Conservation (phyloP, 2,329 filamentous ascomycete genomes). For the Paraphoma sp. region DNA sequence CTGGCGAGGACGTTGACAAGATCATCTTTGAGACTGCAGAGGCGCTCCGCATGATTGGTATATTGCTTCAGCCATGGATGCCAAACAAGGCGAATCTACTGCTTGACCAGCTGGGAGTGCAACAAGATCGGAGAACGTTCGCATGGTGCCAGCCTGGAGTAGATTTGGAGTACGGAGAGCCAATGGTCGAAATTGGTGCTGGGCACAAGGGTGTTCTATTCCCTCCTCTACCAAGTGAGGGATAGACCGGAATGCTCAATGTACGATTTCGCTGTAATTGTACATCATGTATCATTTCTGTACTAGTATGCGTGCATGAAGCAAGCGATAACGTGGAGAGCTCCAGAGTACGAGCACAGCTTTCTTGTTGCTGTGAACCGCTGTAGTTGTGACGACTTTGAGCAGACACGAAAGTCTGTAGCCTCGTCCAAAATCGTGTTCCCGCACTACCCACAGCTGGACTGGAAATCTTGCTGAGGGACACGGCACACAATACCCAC, state of each 20-base stretch:
- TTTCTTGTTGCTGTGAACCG: no score
- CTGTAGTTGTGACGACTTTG: no score
- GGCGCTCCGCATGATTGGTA: constrained; percentile 77
- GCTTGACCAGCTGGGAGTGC: constrained; percentile 80
- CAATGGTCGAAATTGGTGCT: constrained; percentile 49
- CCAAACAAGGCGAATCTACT: constrained; percentile 75
- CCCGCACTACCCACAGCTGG: no score
- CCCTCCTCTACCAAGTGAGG: constrained; percentile 47
- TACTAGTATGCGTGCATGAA: no score
- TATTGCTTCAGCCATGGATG: constrained; percentile 91
- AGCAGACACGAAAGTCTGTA: no score
- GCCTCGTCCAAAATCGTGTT: no score
- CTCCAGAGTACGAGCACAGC: no score
- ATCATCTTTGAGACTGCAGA: constrained; percentile 77
- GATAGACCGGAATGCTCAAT: background rate
- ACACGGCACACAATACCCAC: no score
- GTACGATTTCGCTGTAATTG: no score
- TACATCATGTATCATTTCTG: no score
- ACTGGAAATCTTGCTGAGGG: no score
- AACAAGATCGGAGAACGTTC: constrained; percentile 65
- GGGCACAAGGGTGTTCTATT: constrained; percentile 59
- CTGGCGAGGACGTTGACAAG: constrained; percentile 41
- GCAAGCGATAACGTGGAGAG: no score
- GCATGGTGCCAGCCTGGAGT: constrained; percentile 66
- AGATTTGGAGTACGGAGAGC: constrained; percentile 74